Conservation (phyloP, 1,139 yeast species). For the Blastobotrys serpentis region DNA sequence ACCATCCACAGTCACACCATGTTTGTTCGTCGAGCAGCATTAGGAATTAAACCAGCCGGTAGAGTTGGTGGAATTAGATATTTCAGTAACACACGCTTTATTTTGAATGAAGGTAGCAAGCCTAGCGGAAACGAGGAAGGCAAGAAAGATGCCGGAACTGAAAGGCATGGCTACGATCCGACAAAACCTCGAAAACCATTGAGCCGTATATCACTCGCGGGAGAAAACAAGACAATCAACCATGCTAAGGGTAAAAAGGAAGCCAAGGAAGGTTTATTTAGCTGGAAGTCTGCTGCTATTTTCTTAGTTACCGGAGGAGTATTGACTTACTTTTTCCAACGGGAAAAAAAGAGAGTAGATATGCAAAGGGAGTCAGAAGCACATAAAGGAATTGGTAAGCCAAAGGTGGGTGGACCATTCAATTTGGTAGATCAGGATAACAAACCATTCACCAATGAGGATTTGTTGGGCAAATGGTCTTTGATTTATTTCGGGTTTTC, state of each 20-base stretch:
- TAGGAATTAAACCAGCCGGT: not conserved
- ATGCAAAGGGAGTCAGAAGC: conserved; percentile 75
- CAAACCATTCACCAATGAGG: conserved; percentile 67
- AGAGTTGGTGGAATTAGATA: not conserved
- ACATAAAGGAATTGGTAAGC: conserved; percentile 86
- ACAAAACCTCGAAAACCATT: conserved; percentile 44
- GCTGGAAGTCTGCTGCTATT: conserved; percentile 82
- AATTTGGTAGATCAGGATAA: conserved; percentile 68
- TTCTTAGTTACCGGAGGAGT: conserved; percentile 68
- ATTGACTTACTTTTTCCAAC: conserved; percentile 64
- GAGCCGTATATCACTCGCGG: conserved; percentile 57
- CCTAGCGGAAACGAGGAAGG: conserved; percentile 8
- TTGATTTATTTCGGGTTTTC: conserved; percentile 91
- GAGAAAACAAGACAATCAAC: conserved; percentile 42
- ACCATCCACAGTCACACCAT: not conserved
- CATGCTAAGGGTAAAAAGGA: conserved; percentile 33
- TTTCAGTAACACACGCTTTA: not conserved
- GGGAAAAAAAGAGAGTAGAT: conserved; percentile 71
- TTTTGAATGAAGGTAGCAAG: not conserved
- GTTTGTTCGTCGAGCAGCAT: not conserved
- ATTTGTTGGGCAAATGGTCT: conserved; percentile 74
- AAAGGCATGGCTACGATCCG: conserved; percentile 34
- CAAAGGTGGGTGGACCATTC: conserved; percentile 91
- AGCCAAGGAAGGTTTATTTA: conserved; percentile 61
- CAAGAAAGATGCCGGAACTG: conserved; percentile 25